Conservation (phyloP, 768 basidiomycete genomes). For the Boletus rubroflammeus region DNA sequence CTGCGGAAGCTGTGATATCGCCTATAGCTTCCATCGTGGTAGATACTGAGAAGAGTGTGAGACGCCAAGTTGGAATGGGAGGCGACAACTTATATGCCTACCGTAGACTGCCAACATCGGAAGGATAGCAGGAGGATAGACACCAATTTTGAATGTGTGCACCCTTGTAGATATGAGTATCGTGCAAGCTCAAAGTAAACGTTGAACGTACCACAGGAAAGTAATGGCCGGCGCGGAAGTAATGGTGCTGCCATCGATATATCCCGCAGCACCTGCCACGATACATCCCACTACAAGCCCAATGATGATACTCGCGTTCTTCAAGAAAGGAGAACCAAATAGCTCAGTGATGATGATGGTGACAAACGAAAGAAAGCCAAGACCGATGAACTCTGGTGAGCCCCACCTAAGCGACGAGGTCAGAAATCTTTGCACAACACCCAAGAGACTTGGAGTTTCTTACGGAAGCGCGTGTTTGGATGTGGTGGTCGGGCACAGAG, state of each 20-base stretch:
- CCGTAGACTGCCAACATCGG: conserved; percentile 61
- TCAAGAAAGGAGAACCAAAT: conserved; percentile 82
- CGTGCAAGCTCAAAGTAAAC: neutral
- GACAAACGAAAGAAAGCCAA: conserved; percentile 81
- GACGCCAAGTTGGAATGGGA: conserved; percentile 1
- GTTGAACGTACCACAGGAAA: conserved; percentile 58
- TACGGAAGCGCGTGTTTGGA: conserved; percentile 68
- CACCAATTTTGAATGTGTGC: conserved; percentile 68
- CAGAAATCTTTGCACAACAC: neutral
- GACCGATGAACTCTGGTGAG: conserved; percentile 77
- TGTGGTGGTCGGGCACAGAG: conserved; percentile 65
- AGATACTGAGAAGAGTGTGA: conserved; percentile 44
- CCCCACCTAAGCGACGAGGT: conserved; percentile 54
- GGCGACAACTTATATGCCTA: conserved; percentile 14
- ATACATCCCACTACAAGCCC: conserved; percentile 77
- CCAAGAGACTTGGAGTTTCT: conserved; percentile 14
- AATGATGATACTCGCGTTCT: conserved; percentile 74
- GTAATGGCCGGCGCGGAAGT: conserved; percentile 71
- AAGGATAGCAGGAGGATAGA: conserved; percentile 69
- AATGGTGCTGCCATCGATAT: conserved; percentile 67
- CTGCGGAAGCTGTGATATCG: conserved; percentile 78
- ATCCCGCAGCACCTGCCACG: conserved; percentile 75
- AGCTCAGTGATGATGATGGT: conserved; percentile 76
- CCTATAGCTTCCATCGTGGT: conserved; percentile 82
- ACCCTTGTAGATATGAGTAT: conserved; percentile 42